Evolutionary conservation across 73 alveolate genomes (phyloP).

Genomic region (Loxodes magnus): DNA sequence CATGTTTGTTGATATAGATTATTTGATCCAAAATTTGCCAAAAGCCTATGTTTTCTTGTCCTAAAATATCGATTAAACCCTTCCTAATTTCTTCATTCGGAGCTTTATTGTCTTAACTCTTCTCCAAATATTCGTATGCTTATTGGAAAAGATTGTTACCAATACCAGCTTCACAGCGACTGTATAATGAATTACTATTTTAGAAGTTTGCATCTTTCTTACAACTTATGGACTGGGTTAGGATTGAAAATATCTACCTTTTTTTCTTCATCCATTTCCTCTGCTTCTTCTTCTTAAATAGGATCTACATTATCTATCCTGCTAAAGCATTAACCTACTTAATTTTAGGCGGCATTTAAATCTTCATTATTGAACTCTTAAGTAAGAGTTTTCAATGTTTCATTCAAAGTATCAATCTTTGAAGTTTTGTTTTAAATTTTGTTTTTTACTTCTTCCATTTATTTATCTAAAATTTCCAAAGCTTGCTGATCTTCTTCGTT

Average conservation of each 20-base stretch:
- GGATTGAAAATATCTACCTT: constrained; percentile 1
- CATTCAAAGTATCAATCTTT: constrained; percentile 11
- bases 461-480: too few relatives aligned
- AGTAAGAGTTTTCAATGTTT: constrained; percentile 9
- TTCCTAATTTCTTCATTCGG: constrained; percentile 17
- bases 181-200: constrained; percentile 13
- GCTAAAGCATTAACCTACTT: constrained; percentile 12
- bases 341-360: constrained; percentile 7
- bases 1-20: too few relatives aligned
- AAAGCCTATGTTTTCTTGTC: constrained; percentile 35
- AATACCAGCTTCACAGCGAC: constrained; percentile 37
- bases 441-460: constrained; percentile 16
- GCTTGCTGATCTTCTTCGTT: too few relatives aligned
- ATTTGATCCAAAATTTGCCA: constrained; percentile 38
- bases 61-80: constrained; percentile 13
- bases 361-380: constrained; percentile 10
- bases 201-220: constrained; percentile 26
- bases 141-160: constrained; percentile 20
- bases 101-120: background rate
- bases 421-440: constrained; percentile 25
- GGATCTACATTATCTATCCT: constrained; percentile 16
- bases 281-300: constrained; percentile 8
- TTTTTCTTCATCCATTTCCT: constrained; percentile 17
- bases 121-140: constrained; percentile 9
- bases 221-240: constrained; percentile 11